phyloP scores from a whole-genome alignment of 306 rosid genomes.

The Quercus alba region DNA sequence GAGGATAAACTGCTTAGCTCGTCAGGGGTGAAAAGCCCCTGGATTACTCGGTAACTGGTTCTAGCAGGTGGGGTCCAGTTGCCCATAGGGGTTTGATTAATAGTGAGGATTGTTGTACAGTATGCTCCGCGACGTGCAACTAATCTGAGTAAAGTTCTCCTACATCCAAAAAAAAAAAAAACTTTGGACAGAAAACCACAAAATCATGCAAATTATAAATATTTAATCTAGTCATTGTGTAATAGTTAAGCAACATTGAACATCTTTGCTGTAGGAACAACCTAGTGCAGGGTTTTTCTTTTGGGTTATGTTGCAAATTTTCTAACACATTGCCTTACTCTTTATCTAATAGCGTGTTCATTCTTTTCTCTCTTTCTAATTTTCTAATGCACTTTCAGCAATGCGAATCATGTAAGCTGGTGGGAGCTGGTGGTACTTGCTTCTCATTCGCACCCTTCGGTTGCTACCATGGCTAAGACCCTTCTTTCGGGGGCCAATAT shows the following conservation, averaged over 20 bases:
- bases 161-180: too few relatives aligned
- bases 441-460: constrained; percentile 91
- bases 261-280: background rate
- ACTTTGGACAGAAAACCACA: background rate
- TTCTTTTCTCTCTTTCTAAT: background rate
- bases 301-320: background rate
- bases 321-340: background rate
- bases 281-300: background rate
- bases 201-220: background rate
- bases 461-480: constrained; percentile 83
- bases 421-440: constrained; percentile 90
- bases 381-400: constrained; percentile 44
- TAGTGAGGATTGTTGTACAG: too few relatives aligned
- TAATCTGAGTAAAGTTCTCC: too few relatives aligned
- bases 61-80: too few relatives aligned
- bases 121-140: accelerated
- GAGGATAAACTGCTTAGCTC: too few relatives aligned
- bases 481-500: constrained; percentile 91
- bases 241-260: background rate
- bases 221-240: background rate
- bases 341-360: background rate
- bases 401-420: constrained; percentile 89
- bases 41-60: too few relatives aligned
- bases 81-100: too few relatives aligned
- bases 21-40: too few relatives aligned